Evolutionary conservation across 441 rosid genomes (phyloP), one percentile per base, ranked within the genome.

Genomic region (Adansonia madagascariensis): DNA sequence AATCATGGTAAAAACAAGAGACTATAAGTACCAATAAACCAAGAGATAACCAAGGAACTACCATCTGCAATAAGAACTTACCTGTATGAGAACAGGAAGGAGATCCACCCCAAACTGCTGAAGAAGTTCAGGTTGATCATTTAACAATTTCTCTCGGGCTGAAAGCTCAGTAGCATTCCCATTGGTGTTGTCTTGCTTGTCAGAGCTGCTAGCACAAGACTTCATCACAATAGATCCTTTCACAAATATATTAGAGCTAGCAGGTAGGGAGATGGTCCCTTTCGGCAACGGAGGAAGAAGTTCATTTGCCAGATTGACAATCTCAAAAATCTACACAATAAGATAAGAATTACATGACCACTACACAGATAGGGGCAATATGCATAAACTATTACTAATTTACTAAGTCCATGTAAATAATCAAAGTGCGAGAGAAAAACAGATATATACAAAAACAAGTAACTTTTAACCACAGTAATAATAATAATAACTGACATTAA

Each of bases 281-380:
- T 91, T 92, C 10, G 99, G 99, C 80, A 97, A 81, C 9, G 95
- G 96, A 65, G 99, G 99, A 62, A 95, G 98, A 80, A 97, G 99
- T 88, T 97, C 99, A 83, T 97, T 97, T 80, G 98, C 98, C 70
- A 97, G 87, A 87, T 91, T 95, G 86, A 97, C 99, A 82, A 97
- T 95, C 94, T 97, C 99, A 88, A 93, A 97, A 74, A 97, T 92
- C 99, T 97, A 81, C 56, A 78, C 7, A 6, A 8, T 3, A 65
- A 52, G 12, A 75, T 50, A 41, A 52, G 3, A 63, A 64, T 39
- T n/a, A 53, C 35, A 52, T 11, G 39, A 72, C 50, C 11, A 56
- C 35, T 12, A 39, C 14, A 53, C 17, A 11, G 7, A 56, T 11
- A 41, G 1, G 61, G 7, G 17, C 6, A 18, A 72, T 6, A 72